Evolutionary conservation across 306 rosid species (phyloP).

Genomic region (Malus sylvestris): DNA sequence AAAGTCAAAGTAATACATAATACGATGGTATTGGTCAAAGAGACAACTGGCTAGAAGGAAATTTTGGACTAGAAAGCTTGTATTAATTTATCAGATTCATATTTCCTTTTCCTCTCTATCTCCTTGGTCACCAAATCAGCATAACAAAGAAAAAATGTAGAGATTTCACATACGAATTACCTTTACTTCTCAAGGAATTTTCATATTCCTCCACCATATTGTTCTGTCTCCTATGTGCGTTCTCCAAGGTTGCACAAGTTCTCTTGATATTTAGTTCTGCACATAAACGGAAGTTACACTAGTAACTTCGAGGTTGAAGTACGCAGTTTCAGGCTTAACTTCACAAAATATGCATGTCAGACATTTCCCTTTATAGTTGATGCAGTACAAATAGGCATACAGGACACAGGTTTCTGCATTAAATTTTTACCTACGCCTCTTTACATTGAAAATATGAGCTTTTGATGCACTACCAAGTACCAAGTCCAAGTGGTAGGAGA

Average conservation of each 20-base stretch:
- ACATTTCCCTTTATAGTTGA: background rate
- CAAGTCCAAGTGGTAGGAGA: conserved; percentile 27
- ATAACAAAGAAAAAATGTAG: conserved; percentile 2
- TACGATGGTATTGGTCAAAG: no score
- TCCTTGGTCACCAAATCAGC: conserved; percentile 10
- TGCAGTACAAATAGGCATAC: background rate
- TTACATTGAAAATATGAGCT: conserved; percentile 33
- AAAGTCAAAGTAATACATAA: background rate
- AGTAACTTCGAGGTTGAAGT: background rate
- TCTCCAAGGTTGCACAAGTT: conserved; percentile 15
- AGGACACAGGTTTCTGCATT: background rate
- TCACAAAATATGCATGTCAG: background rate
- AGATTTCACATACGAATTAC: conserved; percentile 24
- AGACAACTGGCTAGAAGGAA: background rate
- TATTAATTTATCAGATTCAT: background rate
- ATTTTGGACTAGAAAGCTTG: background rate
- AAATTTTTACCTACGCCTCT: background rate
- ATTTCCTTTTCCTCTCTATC: background rate
- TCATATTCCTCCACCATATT: conserved; percentile 20
- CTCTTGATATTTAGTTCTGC: conserved; percentile 7
- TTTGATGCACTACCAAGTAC: conserved; percentile 22
- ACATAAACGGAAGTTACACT: conserved; percentile 5
- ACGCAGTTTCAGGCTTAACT: no score
- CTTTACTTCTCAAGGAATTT: conserved; percentile 19
- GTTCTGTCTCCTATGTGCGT: conserved; percentile 18